Conservation (phyloP, 192 early-diverging fungal genomes). For the Dissophora ornata region DNA sequence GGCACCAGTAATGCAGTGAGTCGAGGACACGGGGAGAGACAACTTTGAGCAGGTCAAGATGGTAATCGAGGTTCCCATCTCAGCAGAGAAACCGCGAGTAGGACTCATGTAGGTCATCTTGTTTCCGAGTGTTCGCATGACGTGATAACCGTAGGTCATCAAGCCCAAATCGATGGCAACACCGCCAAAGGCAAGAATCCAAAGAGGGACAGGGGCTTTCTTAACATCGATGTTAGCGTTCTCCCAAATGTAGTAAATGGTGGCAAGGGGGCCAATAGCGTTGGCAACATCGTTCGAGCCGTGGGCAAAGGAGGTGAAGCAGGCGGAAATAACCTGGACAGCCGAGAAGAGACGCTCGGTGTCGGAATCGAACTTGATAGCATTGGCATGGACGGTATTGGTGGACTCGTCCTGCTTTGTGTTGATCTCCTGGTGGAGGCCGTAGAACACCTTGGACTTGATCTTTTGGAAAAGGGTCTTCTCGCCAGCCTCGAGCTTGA, state of each 20-base stretch:
- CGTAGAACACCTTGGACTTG: conserved; percentile 9
- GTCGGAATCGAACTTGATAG: conserved; percentile 75
- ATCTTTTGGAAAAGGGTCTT: conserved; percentile 11
- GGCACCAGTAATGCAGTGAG: conserved; percentile 86
- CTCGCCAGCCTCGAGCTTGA: conserved; percentile 2
- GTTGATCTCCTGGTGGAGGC: conserved; percentile 34
- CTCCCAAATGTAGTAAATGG: conserved; percentile 80
- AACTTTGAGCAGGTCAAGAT: conserved; percentile 85
- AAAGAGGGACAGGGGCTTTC: conserved; percentile 74
- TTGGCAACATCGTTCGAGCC: conserved; percentile 90
- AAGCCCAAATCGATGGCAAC: conserved; percentile 82
- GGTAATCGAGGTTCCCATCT: conserved; percentile 80
- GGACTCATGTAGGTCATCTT: conserved; percentile 87
- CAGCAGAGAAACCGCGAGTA: conserved; percentile 82
- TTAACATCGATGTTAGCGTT: conserved; percentile 56
- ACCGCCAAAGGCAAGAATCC: conserved; percentile 81
- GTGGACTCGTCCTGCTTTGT: conserved; percentile 51
- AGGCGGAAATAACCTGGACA: conserved; percentile 83
- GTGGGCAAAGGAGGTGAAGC: conserved; percentile 87
- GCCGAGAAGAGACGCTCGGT: conserved; percentile 87
- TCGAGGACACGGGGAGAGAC: conserved; percentile 83
- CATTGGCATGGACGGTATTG: conserved; percentile 68
- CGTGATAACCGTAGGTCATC: conserved; percentile 76
- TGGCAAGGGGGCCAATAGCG: conserved; percentile 82
- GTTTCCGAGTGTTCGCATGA: conserved; percentile 86